Conservation (phyloP, 2,329 filamentous ascomycete genomes). For the Ascomycota sp. region DNA sequence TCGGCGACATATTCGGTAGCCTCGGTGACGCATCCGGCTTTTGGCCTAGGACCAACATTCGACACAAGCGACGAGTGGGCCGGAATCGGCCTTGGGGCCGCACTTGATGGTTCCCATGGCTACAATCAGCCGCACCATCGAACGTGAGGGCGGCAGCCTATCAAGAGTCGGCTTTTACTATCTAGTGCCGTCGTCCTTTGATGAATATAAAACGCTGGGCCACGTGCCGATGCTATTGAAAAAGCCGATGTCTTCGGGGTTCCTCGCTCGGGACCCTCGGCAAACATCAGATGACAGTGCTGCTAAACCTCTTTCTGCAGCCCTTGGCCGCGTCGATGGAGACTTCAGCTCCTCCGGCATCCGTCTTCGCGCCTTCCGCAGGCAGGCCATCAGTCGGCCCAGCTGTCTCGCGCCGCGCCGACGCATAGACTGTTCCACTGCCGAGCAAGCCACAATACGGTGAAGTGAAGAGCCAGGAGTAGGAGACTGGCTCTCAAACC, state of each 20-base stretch:
- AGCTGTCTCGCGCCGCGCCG: constrained; percentile 7
- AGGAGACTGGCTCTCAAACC: constrained; percentile 11
- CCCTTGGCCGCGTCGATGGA: too few species aligned
- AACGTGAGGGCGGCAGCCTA: too few species aligned
- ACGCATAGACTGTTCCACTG: constrained; percentile 15
- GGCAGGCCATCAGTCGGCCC: constrained; percentile 10
- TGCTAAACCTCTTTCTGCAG: background rate
- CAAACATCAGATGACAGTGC: too few species aligned
- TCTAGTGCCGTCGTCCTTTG: too few species aligned
- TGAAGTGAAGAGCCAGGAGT: constrained; percentile 14
- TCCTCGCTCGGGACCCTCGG: too few species aligned
- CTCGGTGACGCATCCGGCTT: constrained; percentile 47
- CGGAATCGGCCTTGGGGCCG: constrained; percentile 1
- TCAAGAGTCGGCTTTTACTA: too few species aligned
- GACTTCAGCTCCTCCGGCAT: too few species aligned
- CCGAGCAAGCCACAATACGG: constrained; percentile 13
- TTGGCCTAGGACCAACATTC: constrained; percentile 29
- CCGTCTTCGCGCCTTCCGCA: background rate
- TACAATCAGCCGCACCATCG: too few species aligned
- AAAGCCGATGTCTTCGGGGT: too few species aligned
- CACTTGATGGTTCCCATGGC: too few species aligned
- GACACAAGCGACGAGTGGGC: constrained; percentile 12
- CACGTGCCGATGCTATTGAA: too few species aligned
- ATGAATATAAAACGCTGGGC: too few species aligned
- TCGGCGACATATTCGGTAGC: constrained; percentile 52